phyloP scores from a whole-genome alignment of 2,329 filamentous ascomycete species.

The Cephalotrichum gorgonifer region DNA sequence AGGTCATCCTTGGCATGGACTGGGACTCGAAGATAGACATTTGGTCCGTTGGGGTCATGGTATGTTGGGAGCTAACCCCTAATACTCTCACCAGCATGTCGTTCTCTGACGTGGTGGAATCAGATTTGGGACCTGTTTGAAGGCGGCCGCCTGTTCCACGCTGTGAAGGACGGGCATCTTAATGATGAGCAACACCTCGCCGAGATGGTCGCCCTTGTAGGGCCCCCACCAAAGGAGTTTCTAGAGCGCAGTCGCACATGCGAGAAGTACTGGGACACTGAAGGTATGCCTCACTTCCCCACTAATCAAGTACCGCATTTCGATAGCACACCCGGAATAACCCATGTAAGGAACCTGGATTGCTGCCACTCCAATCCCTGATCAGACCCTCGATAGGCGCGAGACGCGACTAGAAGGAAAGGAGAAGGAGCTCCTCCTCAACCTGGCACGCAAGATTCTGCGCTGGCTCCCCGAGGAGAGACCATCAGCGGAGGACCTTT shows the following conservation, averaged over 20 bases:
- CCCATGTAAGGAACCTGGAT: constrained; percentile 15
- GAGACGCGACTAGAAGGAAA: constrained; percentile 12
- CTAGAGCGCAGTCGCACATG: constrained; percentile 17
- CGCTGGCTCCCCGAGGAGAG: constrained; percentile 14
- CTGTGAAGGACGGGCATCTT: constrained; percentile 11
- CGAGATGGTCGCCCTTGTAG: constrained; percentile 24
- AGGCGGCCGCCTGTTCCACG: constrained; percentile 16
- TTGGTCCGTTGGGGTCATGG: constrained; percentile 22
- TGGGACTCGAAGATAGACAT: constrained; percentile 23
- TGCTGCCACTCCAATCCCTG: constrained; percentile 14
- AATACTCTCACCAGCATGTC: background rate
- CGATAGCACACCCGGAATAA: no score
- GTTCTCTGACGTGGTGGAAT: background rate
- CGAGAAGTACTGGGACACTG: constrained; percentile 12
- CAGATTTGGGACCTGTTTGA: constrained; percentile 23
- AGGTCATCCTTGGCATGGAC: constrained; percentile 21
- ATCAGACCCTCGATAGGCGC: constrained; percentile 14
- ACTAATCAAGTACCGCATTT: no score
- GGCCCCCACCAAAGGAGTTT: constrained; percentile 23
- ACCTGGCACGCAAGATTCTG: constrained; percentile 11
- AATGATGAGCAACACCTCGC: constrained; percentile 19
- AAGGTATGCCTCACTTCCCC: constrained; percentile 7
- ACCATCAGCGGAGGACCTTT: constrained; percentile 11
- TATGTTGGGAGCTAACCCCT: constrained; percentile 9
- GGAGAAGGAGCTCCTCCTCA: constrained; percentile 12